Evolutionary conservation across 192 early-diverging fungal species (phyloP), one percentile per base, ranked within the genome.

Genomic region (Diversispora eburnea): DNA sequence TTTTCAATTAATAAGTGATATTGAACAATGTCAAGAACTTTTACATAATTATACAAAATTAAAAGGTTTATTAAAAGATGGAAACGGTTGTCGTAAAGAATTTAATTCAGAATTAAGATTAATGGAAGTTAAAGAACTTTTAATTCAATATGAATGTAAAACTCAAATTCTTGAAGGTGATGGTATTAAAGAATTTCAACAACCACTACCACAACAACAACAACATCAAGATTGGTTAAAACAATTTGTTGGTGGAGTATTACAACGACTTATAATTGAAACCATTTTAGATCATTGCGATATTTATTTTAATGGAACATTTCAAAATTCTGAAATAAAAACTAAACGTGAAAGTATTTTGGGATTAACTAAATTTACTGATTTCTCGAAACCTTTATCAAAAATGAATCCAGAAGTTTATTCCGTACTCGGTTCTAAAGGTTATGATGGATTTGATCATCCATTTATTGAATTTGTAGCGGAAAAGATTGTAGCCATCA

Each of bases 341-440:
- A 17, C 8, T 39, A 51, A 51, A 51, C 49, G 49, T 51, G 49
- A 51, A 12, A 51, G 49, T 51, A 12, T 51, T 43, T 43, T 46
- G 19, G 5, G 39, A 63, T n/a, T 2, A 63, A 15, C 41, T 12
- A 33, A 13, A 39, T 20, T 59, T 33, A 59, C n/a, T 25, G 20
- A 59, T 25, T 8, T 25, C 25, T 19, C 8, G 10, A 15, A 64
- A 19, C 25, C 22, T 39, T 2, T 17, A 19, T 17, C 41, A 4
- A 64, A 46, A 46, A 64, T 64, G 3, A 64, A 64, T 64, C 62
- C 62, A 9, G 62, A 64, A 47, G 62, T 64, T 64, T 64, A 64
- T 19, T 13, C 62, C 5, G 62, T 64, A 8, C 33, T 64, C 3
- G 62, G 62, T 17, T 46, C 62, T 33, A 64, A 46, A 19, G 17